Base-by-base conservation (phyloP, 1,139 yeast species). In the Saccharomycopsis crataegensis region DNA sequence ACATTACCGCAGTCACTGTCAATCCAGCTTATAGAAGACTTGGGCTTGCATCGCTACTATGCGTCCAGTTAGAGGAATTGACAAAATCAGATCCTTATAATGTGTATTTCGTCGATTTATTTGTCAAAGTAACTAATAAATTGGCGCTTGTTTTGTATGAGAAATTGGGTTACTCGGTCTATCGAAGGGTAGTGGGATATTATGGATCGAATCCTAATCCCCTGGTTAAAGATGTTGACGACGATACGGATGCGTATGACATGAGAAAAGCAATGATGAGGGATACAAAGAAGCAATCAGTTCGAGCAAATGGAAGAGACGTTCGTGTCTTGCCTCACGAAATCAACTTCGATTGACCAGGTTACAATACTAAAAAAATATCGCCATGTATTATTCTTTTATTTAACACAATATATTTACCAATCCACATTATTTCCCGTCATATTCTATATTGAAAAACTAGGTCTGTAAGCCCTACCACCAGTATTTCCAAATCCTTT, bases 1-100 rank as follows among this genome's bases (percentile, higher is more conserved):
- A 94, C 67, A 90, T 94, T 55, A 90, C 98, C 0, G 99, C 99
- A 0, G 96, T 94, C 2, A 90, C 99, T 0, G 86, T 94, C 0
- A 86, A 86, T 58, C 83, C 87, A 32, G 83, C 82, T 53, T 91
- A 86, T 64, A 73, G 99, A 57, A 73, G 99, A 57, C 75, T 93
- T 22, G 96, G 96, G 1, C 72, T 91, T 49, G 99, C 97, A 0
- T 81, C 86, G 2, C 64, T 67, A 55, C 74, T 91, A 54, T 91
- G 96, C 64, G 72, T 77, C 45, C 80, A 87, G 59, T 71, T 94
- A 46, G 93, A 86, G 62, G 75, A 79, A 50, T 77, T 85, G 51
- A 86, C 96, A 1, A 86, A 83, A 59, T 78, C 79, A 16, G 74
- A 78, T 46, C 90, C 90, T 0, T 83, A 83, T 61, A 75, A 82